phyloP scores from a whole-genome alignment of 768 basidiomycete genomes.

The Serendipita sp. region DNA sequence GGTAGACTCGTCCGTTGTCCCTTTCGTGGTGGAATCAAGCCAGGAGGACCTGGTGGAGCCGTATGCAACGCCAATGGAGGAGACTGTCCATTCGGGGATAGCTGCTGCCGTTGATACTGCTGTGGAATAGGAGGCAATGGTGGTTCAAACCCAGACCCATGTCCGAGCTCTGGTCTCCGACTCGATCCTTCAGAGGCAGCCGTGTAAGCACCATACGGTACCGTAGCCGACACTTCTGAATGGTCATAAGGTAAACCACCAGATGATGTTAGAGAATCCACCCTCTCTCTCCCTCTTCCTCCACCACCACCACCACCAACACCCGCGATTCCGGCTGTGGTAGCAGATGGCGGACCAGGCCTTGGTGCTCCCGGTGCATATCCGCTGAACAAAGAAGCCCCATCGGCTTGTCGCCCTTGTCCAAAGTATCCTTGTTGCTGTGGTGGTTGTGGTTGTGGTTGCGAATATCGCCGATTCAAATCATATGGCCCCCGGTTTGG shows the following conservation, averaged over 20 bases:
- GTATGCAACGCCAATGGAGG: background rate
- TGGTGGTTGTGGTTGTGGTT: background rate
- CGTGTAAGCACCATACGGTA: background rate
- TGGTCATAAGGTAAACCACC: background rate
- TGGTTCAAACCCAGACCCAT: background rate
- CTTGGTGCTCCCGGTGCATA: background rate
- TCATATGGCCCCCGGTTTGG: background rate
- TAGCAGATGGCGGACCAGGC: background rate
- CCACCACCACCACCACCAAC: background rate
- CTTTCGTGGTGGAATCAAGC: constrained; percentile 1
- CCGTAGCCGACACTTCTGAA: background rate
- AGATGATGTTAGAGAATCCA: background rate
- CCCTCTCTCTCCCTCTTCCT: background rate
- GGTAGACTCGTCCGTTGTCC: background rate
- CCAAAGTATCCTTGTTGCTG: background rate
- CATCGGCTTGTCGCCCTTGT: background rate
- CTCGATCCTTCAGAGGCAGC: background rate
- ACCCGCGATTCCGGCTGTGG: too few species aligned
- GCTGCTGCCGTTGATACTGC: background rate
- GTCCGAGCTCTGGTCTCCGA: background rate
- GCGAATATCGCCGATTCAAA: too few species aligned
- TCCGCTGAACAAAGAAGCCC: background rate
- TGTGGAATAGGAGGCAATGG: constrained; percentile 1
- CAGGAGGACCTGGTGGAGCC: background rate
- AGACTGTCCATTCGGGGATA: background rate